Base-by-base conservation (phyloP, 2,329 filamentous ascomycete species). In the Aureobasidium sp. region DNA sequence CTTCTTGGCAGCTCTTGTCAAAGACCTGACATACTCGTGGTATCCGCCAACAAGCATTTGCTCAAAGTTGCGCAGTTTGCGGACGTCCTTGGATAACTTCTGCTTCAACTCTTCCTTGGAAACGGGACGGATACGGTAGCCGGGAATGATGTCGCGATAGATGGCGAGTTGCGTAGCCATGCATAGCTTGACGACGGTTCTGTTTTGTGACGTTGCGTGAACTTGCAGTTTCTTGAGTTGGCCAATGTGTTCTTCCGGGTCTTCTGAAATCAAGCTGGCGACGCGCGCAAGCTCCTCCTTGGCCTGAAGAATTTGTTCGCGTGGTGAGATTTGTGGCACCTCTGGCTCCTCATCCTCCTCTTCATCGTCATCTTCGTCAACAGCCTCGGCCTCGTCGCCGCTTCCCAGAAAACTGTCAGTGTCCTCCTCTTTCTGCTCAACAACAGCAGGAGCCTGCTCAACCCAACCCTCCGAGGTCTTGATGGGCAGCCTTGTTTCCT, bases 141-240 rank as follows among this genome's bases (percentile, higher is more conserved):
- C 94, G 0, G 94, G 94, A 63, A 99, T 97, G 50, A 97, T 84
- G 74, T 97, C 94, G 73, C 93, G 96, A 80, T 93, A 99, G 14
- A 97, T 85, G 0, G 92, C 84, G 72, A 94, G 82, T 75, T 97
- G 92, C 24, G 94, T 91, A 52, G 87, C 89, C 66, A 99, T 78
- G 7, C 89, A 87, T 64, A 99, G 81, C 75, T 96, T 96, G 77
- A 90, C 87, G 58, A 99, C 86, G 1, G 88, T 86, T 15, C 83
- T 74, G 65, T 92, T 85, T 15, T 80, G 79, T 8, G 88, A 87
- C 60, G 86, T 80, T 22, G 87, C 87, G 67, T 96, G 84, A 68
- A 88, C 84, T 35, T 86, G 87, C 68, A 97, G 78, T 5, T 84
- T 83, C 73, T 90, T 92, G 78, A 97, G 87, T 22, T 86, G 84